These are phyloP conservation scores for Tinospora cordifolia DNA, from an alignment of 164 flowering plant species.

Conservation along the genomic window DNA sequence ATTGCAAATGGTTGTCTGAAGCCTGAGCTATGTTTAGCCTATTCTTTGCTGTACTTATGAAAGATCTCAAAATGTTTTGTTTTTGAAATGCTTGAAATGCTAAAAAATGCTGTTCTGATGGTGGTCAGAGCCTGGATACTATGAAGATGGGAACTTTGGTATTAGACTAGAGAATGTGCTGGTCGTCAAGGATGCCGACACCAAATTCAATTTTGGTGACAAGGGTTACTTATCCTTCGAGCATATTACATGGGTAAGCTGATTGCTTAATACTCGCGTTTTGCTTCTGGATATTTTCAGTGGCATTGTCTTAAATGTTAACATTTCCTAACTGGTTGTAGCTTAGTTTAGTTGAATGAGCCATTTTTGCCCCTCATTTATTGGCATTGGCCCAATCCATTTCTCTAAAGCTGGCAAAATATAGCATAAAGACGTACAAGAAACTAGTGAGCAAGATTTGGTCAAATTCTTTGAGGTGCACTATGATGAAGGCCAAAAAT, in stretches of 20 bases:
- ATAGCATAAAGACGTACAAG: background rate
- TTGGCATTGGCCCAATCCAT: background rate
- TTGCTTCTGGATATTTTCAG: background rate
- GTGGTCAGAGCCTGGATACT: conserved; percentile 90
- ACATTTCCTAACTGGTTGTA: background rate
- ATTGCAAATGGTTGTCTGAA: too few species aligned
- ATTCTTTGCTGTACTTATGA: background rate
- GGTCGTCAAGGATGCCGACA: conserved; percentile 72
- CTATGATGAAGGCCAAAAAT: too few species aligned
- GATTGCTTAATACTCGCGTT: background rate
- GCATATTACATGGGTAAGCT: conserved; percentile 95
- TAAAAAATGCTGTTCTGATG: conserved; percentile 2
- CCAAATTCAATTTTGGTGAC: conserved; percentile 83
- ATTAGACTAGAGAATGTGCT: conserved; percentile 97
- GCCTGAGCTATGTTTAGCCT: background rate
- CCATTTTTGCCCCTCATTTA: background rate
- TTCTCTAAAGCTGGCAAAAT: background rate
- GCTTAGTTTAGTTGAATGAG: background rate
- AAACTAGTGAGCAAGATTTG: background rate
- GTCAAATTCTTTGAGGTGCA: too few species aligned
- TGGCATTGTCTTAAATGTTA: too few species aligned
- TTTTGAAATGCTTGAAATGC: background rate
- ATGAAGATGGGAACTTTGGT: conserved; percentile 93
- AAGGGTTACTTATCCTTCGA: conserved; percentile 87
- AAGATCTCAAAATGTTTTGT: background rate